Evolutionary conservation across 331 rosid species (phyloP).

Genomic region (Stylosanthes scabra): DNA sequence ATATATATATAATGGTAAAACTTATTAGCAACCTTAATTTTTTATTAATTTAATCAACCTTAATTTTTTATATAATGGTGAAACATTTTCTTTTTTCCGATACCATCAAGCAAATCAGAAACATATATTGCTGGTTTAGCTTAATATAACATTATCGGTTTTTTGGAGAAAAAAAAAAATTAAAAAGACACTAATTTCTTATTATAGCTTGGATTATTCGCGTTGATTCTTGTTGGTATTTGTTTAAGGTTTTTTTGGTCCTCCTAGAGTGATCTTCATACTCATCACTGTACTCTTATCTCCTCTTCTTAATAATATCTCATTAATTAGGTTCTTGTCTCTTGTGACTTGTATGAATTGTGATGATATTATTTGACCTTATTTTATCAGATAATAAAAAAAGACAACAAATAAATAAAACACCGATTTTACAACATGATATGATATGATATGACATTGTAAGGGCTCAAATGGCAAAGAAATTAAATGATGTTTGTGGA

Average conservation of each 20-base stretch:
- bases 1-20: not conserved
- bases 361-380: no score
- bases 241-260: conserved; percentile 5
- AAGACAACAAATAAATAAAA: no score
- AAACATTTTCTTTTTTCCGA: no score
- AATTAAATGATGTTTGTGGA: not conserved
- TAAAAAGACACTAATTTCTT: conserved; percentile 21
- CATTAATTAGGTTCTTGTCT: conserved; percentile 10
- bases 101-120: no score
- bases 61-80: no score
- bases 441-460: conserved; percentile 35
- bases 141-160: no score
- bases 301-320: not conserved
- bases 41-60: no score
- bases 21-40: no score
- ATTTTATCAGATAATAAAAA: no score
- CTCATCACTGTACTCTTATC: not conserved
- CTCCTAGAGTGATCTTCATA: conserved; percentile 29
- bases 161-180: not conserved
- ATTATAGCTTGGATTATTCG: conserved; percentile 35
- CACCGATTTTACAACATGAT: no score
- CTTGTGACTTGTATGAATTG: not conserved
- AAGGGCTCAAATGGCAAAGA: conserved; percentile 36
- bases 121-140: not conserved
- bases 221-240: conserved; percentile 34